Base-by-base conservation (phyloP, 371 early-diverging fungal species). In the Rhizomucor miehei region DNA sequence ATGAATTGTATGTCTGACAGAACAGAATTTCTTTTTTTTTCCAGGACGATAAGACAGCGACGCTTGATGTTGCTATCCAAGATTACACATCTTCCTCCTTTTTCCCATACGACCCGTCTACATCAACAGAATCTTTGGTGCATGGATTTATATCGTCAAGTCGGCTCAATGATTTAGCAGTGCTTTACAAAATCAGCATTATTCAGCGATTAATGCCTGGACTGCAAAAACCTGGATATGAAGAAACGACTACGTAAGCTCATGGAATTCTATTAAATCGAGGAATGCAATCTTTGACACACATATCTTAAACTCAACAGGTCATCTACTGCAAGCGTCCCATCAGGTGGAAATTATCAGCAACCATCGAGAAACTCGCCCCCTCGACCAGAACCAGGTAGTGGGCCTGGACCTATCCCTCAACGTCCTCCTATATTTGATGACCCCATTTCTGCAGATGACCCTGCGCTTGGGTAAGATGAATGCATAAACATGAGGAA, bases 161-260 rank as follows among this genome's bases (percentile, higher is more conserved):
- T 6, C 75, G 81, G 36, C 65, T 88, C 44, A 74, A 87, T 37
- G 86, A 88, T 25, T 64, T 88, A 13, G 65, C 89, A 21, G 69
- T 60, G 20, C 54, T 75, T 2, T 85, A 79, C 66, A 86, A 86
- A 53, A 66, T 80, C 55, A 79, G 77, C 25, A 81, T 90, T 43
- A 54, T 90, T 3, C 89, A 90, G 39, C 62, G 69, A 13, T 72
- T 90, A 45, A 84, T 86, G 41, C 89, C 89, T 21, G 86, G 85
- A 10, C 54, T 85, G 19, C 61, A 75, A 59, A 88, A 86, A 21
- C 69, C 66, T 13, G 75, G 75, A 1, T 74, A 74, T 51, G 65
- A 67, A 35, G 71, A 71, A 17, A 19, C 54, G 20, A 17, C 23
- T 45, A 17, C n/a, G 20, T 35, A 23, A 38, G 37, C n/a, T 20